phyloP scores from a whole-genome alignment of 2,329 filamentous ascomycete genomes.

The Ceratocystis destructans region DNA sequence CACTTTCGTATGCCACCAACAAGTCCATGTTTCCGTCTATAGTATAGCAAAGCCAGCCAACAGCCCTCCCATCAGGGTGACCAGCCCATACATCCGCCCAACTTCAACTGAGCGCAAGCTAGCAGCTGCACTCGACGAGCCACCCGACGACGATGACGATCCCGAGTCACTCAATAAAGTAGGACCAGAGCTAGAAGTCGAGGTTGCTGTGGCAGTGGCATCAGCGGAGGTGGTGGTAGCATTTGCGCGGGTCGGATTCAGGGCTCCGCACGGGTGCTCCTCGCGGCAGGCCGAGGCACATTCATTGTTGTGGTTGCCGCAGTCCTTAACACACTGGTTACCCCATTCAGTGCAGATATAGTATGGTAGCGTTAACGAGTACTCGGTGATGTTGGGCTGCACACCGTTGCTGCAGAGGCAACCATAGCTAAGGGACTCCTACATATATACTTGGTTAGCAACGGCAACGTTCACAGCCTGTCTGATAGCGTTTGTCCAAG shows the following conservation, averaged over 20 bases:
- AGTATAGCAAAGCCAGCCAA: constrained; percentile 32
- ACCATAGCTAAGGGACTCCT: constrained; percentile 50
- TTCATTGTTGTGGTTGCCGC: constrained; percentile 37
- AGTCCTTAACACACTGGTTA: constrained; percentile 50
- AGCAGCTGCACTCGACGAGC: constrained; percentile 9
- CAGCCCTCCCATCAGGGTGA: constrained; percentile 28
- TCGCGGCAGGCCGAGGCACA: constrained; percentile 49
- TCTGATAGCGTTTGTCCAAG: too few relatives aligned
- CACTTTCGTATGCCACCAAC: background rate
- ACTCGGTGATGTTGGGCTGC: constrained; percentile 60
- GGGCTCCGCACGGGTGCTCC: constrained; percentile 60
- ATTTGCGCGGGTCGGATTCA: constrained; percentile 48
- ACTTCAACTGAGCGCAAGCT: constrained; percentile 24
- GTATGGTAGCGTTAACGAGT: constrained; percentile 65
- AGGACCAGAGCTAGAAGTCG: constrained; percentile 1
- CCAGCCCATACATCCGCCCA: constrained; percentile 29
- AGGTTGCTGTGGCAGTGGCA: constrained; percentile 26
- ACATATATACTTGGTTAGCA: background rate
- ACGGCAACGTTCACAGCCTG: too few relatives aligned
- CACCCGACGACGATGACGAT: constrained; percentile 18
- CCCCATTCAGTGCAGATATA: constrained; percentile 61
- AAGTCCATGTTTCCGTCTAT: constrained; percentile 20
- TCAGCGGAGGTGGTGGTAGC: constrained; percentile 31
- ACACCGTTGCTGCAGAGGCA: constrained; percentile 57
- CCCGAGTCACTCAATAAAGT: constrained; percentile 18